phyloP scores from a whole-genome alignment of 495 filamentous ascomycete species.

The Penicillium malachiteum region DNA sequence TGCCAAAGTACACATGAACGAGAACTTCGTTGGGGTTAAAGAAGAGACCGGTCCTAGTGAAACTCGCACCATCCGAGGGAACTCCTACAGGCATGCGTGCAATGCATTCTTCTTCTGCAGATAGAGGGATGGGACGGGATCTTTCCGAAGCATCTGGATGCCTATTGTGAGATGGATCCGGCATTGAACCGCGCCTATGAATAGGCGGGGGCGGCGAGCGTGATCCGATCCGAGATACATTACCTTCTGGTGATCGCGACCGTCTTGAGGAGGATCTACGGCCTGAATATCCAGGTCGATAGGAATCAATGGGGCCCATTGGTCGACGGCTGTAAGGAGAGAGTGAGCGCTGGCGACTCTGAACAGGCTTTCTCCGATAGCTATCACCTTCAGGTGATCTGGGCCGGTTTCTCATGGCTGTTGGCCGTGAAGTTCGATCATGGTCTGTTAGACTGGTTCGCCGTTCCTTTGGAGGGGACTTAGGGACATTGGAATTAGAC shows the following conservation, averaged over 20 bases:
- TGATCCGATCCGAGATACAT: too few relatives aligned
- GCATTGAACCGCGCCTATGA: neutral
- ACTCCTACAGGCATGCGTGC: slow-evolving; percentile 12
- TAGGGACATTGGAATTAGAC: neutral
- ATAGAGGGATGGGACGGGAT: neutral
- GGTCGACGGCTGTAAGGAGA: neutral
- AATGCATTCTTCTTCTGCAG: slow-evolving; percentile 7
- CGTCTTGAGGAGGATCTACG: neutral
- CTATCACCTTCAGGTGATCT: neutral
- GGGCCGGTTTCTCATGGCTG: neutral
- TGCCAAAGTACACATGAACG: slow-evolving; percentile 35
- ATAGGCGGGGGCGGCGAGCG: neutral
- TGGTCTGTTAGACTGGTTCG: too few relatives aligned
- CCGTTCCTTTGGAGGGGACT: neutral
- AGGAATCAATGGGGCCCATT: neutral
- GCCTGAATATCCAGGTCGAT: neutral
- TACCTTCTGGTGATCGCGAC: neutral
- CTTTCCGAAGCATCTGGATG: neutral
- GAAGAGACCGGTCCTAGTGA: slow-evolving; percentile 7
- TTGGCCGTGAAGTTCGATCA: too few relatives aligned
- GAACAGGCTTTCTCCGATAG: neutral
- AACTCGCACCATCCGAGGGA: neutral
- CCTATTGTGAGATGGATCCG: neutral
- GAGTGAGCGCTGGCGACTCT: too few relatives aligned
- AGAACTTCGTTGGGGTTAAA: slow-evolving; percentile 25